phyloP scores from a whole-genome alignment of 495 filamentous ascomycete species.

The Delitschia confertaspora region DNA sequence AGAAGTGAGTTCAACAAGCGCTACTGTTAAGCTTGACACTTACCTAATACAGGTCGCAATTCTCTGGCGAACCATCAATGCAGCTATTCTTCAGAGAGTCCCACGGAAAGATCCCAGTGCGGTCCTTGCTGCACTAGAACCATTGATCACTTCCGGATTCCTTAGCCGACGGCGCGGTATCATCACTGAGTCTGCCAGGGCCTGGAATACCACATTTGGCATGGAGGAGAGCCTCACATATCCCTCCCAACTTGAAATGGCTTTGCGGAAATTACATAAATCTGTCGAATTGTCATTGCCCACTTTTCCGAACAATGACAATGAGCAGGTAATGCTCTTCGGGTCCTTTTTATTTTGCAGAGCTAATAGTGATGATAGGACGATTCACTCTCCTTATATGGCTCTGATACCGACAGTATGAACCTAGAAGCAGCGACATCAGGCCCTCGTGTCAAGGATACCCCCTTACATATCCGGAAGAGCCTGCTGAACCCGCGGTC shows the following conservation, averaged over 20 bases:
- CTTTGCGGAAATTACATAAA: constrained; percentile 41
- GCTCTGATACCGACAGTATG: constrained; percentile 6
- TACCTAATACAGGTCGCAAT: constrained; percentile 24
- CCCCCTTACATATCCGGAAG: constrained; percentile 9
- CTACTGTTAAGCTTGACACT: constrained; percentile 25
- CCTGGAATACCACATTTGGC: constrained; percentile 55
- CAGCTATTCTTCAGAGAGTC: constrained; percentile 26
- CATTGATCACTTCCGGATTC: constrained; percentile 49
- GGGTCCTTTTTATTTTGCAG: constrained; percentile 41
- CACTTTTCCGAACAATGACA: constrained; percentile 36
- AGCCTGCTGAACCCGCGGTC: constrained; percentile 1
- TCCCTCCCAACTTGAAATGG: constrained; percentile 40
- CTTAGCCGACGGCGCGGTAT: constrained; percentile 45
- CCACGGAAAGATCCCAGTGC: constrained; percentile 36
- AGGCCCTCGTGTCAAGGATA: constrained; percentile 7
- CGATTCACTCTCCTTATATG: constrained; percentile 13
- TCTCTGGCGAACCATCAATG: constrained; percentile 28
- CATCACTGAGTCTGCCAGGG: constrained; percentile 44
- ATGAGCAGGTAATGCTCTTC: constrained; percentile 33
- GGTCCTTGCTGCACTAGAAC: constrained; percentile 42
- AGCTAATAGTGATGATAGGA: constrained; percentile 34
- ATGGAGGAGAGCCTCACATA: constrained; percentile 39
- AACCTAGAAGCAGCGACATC: neutral
- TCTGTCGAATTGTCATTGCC: constrained; percentile 43
- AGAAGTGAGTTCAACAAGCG: constrained; percentile 19